Conservation (phyloP, 139 green algal genomes). For the Pleodorina starrii region DNA sequence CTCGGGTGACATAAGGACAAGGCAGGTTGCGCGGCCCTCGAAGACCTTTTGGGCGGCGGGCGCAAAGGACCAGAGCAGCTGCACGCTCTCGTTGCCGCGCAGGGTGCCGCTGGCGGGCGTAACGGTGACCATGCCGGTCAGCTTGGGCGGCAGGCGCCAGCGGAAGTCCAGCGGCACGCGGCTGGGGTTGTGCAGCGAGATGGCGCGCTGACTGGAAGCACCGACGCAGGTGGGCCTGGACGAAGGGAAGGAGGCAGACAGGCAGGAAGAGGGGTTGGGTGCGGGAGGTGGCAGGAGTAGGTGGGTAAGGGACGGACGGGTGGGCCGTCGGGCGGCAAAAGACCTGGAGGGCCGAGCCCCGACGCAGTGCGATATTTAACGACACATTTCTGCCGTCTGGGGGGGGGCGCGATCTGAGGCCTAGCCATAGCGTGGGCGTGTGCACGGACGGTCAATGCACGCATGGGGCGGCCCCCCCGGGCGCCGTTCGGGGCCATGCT, state of each 20-base stretch:
- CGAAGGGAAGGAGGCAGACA: neutral
- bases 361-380: too few species aligned
- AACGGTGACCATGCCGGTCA: slow-evolving; percentile 60
- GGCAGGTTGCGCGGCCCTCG: slow-evolving; percentile 42
- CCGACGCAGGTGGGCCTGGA: slow-evolving; percentile 82
- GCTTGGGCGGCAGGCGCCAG: slow-evolving; percentile 64
- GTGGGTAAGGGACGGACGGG: too few species aligned
- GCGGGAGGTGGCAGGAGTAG: too few species aligned
- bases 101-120: slow-evolving; percentile 63
- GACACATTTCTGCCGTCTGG: too few species aligned
- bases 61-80: slow-evolving; percentile 68
- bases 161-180: slow-evolving; percentile 66
- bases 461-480: too few species aligned
- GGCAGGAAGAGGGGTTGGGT: too few species aligned
- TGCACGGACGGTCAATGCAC: too few species aligned
- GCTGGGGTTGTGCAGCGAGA: slow-evolving; percentile 74
- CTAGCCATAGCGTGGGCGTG: too few species aligned
- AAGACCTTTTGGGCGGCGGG: slow-evolving; percentile 63
- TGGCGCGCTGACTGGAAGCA: slow-evolving; percentile 60
- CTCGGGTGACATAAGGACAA: slow-evolving; percentile 43
- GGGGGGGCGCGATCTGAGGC: too few species aligned
- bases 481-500: too few species aligned
- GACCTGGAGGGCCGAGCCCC: too few species aligned
- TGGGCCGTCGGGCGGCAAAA: too few species aligned
- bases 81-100: slow-evolving; percentile 67